Evolutionary conservation across 2,329 filamentous ascomycete genomes (phyloP), one percentile per base, ranked within the genome.

Genomic region (Penicillium thymicola): DNA sequence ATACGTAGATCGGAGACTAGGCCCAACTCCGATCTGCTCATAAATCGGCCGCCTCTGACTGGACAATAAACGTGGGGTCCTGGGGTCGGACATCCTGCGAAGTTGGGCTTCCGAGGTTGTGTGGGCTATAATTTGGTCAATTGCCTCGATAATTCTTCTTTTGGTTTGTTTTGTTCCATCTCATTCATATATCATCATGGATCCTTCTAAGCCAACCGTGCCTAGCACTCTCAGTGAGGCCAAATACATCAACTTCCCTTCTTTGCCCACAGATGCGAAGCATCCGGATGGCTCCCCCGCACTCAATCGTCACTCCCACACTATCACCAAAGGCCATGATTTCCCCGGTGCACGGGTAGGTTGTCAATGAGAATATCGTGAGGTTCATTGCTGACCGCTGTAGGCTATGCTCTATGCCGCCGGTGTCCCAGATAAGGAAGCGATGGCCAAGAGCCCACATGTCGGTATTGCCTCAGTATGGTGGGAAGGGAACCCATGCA

Each of bases 401-500:
- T 65, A 92, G 88, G 91, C 93, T 41, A 97, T 97, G 93, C 83
- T 97, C 23, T 97, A 96, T 75, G 92, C 89, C 14, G 92, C 93
- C 9, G 93, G 93, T 25, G 89, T 97, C 34, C 90, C 92, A 1
- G 85, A 91, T 70, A 82, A 85, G 67, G 81, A 94, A 54, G 85
- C 87, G 68, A 96, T 97, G 90, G 92, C 93, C 76, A 93, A 83
- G 55, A 89, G 89, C 51, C 90, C 93, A 13, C 93, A 97, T 62
- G 89, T 97, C 27, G 93, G 93, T 56, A 85, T 97, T 69, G 89
- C 92, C 8, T 92, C 89, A 5, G 90, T 97, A 5, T 97, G 92
- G 92, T 97, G 92, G 92, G 92, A 97, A 76, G 93, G 93, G 28
- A 97, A 97, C 72, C 90, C 93, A 37, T 97, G 92, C 85, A 96